phyloP scores from a whole-genome alignment of 2,329 filamentous ascomycete genomes.

The Neoascochyta sp. region DNA sequence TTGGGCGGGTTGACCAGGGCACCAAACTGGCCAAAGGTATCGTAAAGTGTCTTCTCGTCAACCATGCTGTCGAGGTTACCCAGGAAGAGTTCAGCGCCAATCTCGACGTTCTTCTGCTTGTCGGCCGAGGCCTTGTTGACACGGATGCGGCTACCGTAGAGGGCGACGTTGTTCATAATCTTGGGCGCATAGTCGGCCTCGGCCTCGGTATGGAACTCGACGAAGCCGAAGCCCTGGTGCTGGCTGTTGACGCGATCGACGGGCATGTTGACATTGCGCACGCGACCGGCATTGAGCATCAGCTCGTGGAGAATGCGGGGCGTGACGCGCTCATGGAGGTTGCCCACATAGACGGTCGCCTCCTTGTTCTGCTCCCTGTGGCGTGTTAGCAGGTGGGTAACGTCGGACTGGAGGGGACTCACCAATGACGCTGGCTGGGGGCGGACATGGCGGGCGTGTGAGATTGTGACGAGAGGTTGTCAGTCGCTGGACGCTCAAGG shows the following conservation, averaged over 20 bases:
- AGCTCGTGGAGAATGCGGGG: constrained; percentile 93
- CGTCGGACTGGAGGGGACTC: constrained; percentile 25
- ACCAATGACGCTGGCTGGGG: constrained; percentile 70
- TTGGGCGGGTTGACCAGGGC: constrained; percentile 80
- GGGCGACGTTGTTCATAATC: constrained; percentile 91
- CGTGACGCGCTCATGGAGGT: constrained; percentile 93
- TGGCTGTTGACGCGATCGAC: constrained; percentile 96
- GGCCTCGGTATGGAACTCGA: constrained; percentile 93
- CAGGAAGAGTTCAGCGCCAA: constrained; percentile 94
- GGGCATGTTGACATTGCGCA: constrained; percentile 96
- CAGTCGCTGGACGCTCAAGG: constrained; percentile 1
- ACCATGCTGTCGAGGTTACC: constrained; percentile 94
- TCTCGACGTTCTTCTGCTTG: constrained; percentile 88
- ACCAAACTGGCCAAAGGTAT: constrained; percentile 91
- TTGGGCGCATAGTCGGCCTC: constrained; percentile 96
- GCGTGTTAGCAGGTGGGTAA: constrained; percentile 13
- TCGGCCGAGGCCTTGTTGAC: constrained; percentile 95
- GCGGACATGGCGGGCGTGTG: constrained; percentile 51
- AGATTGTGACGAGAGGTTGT: background rate
- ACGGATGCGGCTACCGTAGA: constrained; percentile 91
- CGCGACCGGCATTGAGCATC: constrained; percentile 95
- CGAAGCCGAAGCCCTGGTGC: constrained; percentile 97
- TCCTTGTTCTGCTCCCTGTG: constrained; percentile 82
- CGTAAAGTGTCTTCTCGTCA: constrained; percentile 92
- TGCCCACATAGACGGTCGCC: constrained; percentile 95